phyloP scores from a whole-genome alignment of 306 rosid genomes.

The Purshia tridentata region DNA sequence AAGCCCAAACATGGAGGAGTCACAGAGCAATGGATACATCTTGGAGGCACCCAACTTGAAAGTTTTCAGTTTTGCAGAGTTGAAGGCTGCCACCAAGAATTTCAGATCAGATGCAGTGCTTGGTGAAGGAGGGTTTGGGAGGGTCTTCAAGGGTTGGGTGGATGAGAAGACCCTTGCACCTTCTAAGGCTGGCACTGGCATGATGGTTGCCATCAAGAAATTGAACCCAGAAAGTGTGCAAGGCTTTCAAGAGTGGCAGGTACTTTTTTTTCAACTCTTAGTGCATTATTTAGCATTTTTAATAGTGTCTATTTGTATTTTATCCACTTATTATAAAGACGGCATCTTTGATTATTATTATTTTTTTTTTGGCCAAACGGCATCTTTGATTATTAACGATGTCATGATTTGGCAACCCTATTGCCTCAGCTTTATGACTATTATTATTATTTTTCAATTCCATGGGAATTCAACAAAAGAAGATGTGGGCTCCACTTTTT shows the following conservation, averaged over 20 bases:
- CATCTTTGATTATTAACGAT: neutral
- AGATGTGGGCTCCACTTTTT: neutral
- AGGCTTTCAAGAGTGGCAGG: conserved; percentile 91
- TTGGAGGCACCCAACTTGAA: conserved; percentile 55
- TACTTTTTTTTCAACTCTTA: conserved; percentile 1
- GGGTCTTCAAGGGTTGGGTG: conserved; percentile 84
- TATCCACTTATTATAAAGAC: conserved; percentile 3
- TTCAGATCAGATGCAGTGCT: conserved; percentile 59
- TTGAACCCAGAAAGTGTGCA: conserved; percentile 68
- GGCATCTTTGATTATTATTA: neutral
- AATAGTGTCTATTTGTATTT: neutral
- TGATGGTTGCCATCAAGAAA: conserved; percentile 73
- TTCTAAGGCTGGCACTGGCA: conserved; percentile 51
- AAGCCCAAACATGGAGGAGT: conserved; percentile 39
- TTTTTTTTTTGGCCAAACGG: too few species aligned
- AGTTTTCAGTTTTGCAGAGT: conserved; percentile 54
- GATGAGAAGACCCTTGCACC: conserved; percentile 64
- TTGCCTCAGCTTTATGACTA: neutral
- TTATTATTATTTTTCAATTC: neutral
- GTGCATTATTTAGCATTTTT: neutral
- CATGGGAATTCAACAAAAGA: neutral
- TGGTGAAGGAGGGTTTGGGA: conserved; percentile 92
- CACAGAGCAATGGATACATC: conserved; percentile 37
- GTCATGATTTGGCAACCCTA: conserved; percentile 4
- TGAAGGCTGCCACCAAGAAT: conserved; percentile 57